phyloP scores from a whole-genome alignment of 441 rosid species.

The Populus trichocarpa region DNA sequence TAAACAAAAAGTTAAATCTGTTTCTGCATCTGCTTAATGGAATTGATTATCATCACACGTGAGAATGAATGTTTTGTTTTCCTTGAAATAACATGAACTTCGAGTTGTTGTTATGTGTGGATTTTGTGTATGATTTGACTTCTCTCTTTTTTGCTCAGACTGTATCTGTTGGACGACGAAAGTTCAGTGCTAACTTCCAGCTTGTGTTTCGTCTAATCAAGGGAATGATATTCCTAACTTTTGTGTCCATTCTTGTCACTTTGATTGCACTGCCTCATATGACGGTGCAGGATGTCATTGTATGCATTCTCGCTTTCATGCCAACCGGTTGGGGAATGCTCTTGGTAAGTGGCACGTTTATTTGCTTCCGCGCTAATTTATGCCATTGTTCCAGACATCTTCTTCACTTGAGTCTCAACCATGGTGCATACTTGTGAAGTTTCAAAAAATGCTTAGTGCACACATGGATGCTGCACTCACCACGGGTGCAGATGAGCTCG shows the following conservation, averaged over 20 bases:
- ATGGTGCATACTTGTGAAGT: too few species aligned
- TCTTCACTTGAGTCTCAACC: background rate
- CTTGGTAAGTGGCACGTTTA: slow-evolving; percentile 48
- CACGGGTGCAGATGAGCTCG: too few species aligned
- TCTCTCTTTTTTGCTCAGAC: slow-evolving; percentile 45
- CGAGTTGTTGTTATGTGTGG: too few species aligned
- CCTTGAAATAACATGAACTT: background rate
- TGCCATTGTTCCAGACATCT: background rate
- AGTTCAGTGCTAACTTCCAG: slow-evolving; percentile 91
- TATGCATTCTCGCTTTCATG: slow-evolving; percentile 97
- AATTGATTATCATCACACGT: too few species aligned
- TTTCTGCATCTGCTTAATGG: too few species aligned
- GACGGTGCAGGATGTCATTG: slow-evolving; percentile 80
- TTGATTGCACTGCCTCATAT: slow-evolving; percentile 80
- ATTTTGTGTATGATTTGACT: background rate
- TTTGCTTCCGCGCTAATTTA: background rate
- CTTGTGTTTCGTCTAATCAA: slow-evolving; percentile 92
- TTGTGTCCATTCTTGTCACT: slow-evolving; percentile 70
- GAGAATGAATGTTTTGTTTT: too few species aligned
- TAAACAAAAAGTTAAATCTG: too few species aligned
- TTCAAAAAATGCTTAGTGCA: too few species aligned
- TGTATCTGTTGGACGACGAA: slow-evolving; percentile 89
- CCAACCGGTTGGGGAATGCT: slow-evolving; percentile 99
- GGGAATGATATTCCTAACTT: slow-evolving; percentile 90
- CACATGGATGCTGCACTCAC: too few species aligned